Evolutionary conservation across 768 basidiomycete species (phyloP).

Genomic region (Hygrocybe punicea): DNA sequence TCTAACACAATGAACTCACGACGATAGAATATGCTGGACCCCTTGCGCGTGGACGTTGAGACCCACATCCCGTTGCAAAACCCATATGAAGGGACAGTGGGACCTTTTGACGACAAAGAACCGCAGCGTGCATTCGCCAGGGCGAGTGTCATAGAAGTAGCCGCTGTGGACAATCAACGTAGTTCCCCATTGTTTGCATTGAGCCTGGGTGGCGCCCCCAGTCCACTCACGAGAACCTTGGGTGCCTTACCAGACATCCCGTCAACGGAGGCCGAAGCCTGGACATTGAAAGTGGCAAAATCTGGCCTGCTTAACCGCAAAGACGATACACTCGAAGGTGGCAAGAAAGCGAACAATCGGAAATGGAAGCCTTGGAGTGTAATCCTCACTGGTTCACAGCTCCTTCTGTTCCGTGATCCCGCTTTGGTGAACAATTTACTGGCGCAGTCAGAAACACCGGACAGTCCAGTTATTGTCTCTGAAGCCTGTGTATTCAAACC

Average conservation of each 20-base stretch:
- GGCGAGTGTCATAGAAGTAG: slow-evolving; percentile 57
- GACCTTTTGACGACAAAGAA: slow-evolving; percentile 65
- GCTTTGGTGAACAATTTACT: slow-evolving; percentile 50
- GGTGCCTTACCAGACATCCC: slow-evolving; percentile 24
- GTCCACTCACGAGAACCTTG: slow-evolving; percentile 26
- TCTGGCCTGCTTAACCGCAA: slow-evolving; percentile 79
- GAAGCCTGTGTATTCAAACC: slow-evolving; percentile 56
- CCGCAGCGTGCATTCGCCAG: slow-evolving; percentile 62
- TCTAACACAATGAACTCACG: slow-evolving; percentile 4
- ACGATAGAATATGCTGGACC: slow-evolving; percentile 58
- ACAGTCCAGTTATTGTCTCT: slow-evolving; percentile 37
- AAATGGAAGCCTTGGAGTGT: slow-evolving; percentile 91
- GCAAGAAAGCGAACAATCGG: slow-evolving; percentile 67
- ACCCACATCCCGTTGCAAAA: slow-evolving; percentile 53
- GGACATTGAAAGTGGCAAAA: slow-evolving; percentile 70
- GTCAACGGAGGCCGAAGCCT: slow-evolving; percentile 30
- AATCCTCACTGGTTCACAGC: slow-evolving; percentile 82
- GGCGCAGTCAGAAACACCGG: slow-evolving; percentile 38
- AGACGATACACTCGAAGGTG: slow-evolving; percentile 71
- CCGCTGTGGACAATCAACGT: slow-evolving; percentile 39
- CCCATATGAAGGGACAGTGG: slow-evolving; percentile 66
- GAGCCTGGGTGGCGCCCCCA: slow-evolving; percentile 34
- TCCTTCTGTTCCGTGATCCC: slow-evolving; percentile 83
- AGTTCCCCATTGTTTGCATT: slow-evolving; percentile 34
- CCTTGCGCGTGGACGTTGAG: slow-evolving; percentile 66